These are phyloP conservation scores for Ulvella scutata DNA, from an alignment of 139 green algal genomes.

Conservation along the genomic window DNA sequence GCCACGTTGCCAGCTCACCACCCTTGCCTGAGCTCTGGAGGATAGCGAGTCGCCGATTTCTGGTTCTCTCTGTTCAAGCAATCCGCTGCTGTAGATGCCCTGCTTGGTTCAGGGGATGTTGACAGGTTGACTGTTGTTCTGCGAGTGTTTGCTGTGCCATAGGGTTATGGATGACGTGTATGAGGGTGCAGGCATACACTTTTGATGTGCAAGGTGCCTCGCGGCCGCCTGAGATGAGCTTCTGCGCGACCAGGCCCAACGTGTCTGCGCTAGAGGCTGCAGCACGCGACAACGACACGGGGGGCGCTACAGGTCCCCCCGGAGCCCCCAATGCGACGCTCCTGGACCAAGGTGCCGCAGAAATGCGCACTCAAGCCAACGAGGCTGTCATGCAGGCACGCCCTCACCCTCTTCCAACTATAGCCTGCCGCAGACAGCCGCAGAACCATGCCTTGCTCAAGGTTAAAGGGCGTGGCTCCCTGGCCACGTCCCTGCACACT, in stretches of 20 bases:
- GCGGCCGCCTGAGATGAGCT: neutral
- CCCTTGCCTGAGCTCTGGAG: too few relatives aligned
- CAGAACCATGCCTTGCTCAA: too few relatives aligned
- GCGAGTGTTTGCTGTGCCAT: neutral
- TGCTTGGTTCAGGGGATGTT: neutral
- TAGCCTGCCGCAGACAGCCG: too few relatives aligned
- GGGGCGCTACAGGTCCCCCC: neutral
- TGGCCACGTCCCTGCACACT: too few relatives aligned
- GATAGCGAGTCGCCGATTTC: too few relatives aligned
- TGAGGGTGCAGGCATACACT: conserved; percentile 34
- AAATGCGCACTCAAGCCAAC: neutral
- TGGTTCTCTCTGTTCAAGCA: too few relatives aligned
- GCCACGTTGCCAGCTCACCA: too few relatives aligned
- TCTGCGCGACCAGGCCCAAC: conserved; percentile 3
- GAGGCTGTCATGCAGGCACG: conserved; percentile 1
- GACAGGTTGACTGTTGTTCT: neutral
- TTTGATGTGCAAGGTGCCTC: conserved; percentile 44
- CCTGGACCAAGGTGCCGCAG: neutral
- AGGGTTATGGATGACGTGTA: neutral
- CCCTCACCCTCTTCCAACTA: too few relatives aligned
- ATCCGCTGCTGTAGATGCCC: neutral
- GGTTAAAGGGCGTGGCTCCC: too few relatives aligned
- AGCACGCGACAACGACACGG: neutral
- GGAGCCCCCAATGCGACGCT: too few relatives aligned
- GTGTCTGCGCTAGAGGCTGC: neutral